Evolutionary conservation across 805 yeast genomes (phyloP), one percentile per base, ranked within the genome.

Genomic region (Saccharomycopsis sp.): DNA sequence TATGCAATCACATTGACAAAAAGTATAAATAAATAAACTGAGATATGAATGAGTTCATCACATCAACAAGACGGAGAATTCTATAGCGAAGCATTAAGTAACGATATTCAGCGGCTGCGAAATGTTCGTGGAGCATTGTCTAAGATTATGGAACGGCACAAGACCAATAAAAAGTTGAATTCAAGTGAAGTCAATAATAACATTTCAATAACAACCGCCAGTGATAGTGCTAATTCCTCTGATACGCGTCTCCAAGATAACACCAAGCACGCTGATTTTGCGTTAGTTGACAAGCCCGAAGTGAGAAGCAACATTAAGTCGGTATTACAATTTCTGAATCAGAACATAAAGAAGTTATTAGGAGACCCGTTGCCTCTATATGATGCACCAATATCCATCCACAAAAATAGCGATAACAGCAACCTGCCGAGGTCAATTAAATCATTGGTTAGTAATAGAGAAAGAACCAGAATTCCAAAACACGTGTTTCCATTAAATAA

Each of bases 321-420:
- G 9, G 7, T 24, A 22, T 22, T 6, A 5, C 26, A 26, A 40
- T 21, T 9, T 9, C 33, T 23, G 16, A 11, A 13, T n/a, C 16
- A 26, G 2, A 2, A 33, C 29, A 19, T 36, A 5, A 32, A 21
- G 26, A 40, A 40, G 19, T 14, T 34, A 14, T 26, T 45, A 3
- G 48, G 48, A 3, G 41, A 45, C 14, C 48, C 48, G 8, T 37
- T 45, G 21, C 48, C 48, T 8, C 31, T 45, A 26, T 14, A 35
- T 31, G 32, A 32, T 23, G n/a, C n/a, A n/a, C n/a, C n/a, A n/a
- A n/a, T n/a, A n/a, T n/a, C n/a, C n/a, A n/a, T n/a, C n/a, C n/a
- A n/a, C n/a, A n/a, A n/a, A n/a, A n/a, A n/a, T n/a, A n/a, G n/a
- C n/a, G n/a, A n/a, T n/a, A n/a, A n/a, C n/a, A n/a, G n/a, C n/a